Evolutionary conservation across 179 eudicot species (phyloP).

Genomic region (Silene coronaria): DNA sequence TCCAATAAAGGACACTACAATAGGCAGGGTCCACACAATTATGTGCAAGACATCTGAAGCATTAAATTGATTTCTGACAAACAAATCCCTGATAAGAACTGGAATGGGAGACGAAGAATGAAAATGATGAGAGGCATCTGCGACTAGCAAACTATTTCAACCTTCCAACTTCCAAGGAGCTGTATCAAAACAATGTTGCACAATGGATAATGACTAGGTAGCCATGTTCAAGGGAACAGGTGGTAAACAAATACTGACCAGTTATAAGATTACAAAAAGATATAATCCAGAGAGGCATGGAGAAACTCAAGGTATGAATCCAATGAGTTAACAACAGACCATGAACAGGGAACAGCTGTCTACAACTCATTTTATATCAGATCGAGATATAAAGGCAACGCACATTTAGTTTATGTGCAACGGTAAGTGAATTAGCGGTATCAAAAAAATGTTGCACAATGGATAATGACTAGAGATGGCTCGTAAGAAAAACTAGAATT

Average conservation of each 20-base stretch:
- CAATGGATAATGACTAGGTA: too few relatives aligned
- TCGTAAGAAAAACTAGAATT: background rate
- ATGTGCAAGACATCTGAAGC: conserved; percentile 2
- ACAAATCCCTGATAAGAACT: background rate
- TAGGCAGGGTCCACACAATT: background rate
- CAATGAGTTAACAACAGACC: too few relatives aligned
- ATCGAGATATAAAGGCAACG: background rate
- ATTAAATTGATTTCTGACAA: background rate
- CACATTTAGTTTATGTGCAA: background rate
- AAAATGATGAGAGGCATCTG: background rate
- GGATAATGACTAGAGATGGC: background rate
- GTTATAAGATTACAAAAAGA: too few relatives aligned
- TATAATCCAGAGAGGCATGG: too few relatives aligned
- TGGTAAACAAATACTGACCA: too few relatives aligned
- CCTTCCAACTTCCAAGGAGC: too few relatives aligned
- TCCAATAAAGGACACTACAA: background rate
- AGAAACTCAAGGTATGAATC: too few relatives aligned
- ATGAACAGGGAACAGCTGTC: too few relatives aligned
- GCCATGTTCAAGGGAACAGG: too few relatives aligned
- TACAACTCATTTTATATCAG: too few relatives aligned
- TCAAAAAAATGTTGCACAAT: too few relatives aligned
- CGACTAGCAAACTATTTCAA: too few relatives aligned
- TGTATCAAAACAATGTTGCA: background rate
- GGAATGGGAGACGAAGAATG: background rate
- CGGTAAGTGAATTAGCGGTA: background rate